Evolutionary conservation across 768 basidiomycete species (phyloP), one percentile per base, ranked within the genome.

Genomic region (Lactarius sp.): DNA sequence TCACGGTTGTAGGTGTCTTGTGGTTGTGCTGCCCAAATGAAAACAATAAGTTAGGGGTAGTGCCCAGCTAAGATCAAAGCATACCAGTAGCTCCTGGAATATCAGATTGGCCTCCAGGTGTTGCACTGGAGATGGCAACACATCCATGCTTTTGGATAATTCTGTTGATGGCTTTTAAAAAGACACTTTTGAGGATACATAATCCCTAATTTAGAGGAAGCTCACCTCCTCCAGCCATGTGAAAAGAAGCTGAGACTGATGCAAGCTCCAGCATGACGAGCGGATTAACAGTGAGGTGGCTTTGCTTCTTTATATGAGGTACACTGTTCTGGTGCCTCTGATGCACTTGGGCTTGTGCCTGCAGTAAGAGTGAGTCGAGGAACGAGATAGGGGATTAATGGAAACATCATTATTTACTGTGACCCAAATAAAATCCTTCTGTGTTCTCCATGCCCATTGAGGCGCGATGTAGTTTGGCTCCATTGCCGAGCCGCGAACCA

Each of bases 71-170:
- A 1, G 42, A 8, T 55, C 13, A 20, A 14, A 52, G 8, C 49
- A 33, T 50, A 59, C 62, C 47, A 22, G 37, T 1, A 36, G 22
- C 27, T 22, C n/a, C 52, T 44, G 41, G 50, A n/a, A 36, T 20
- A 18, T 56, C 27, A 4, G 56, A 44, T 10, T 66, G 65, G 6
- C 65, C 65, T 4, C 66, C 66, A 41, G 20, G 31, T 37, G 58
- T 56, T 22, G 66, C 66, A 56, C 66, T 66, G 7, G 62, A 66
- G 22, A 66, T 12, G 18, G 52, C 66, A 33, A 66, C 60, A 50
- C 47, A 42, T 12, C 63, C 62, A 50, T 49, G 49, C 4, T 49
- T 44, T 46, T 66, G 66, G 6, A 59, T 47, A 2, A 65, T 27
- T 33, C 55, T 64, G 36, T 59, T 65, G 39, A 66, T 52, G 4